Base-by-base conservation (phyloP, 768 basidiomycete genomes). In the Leccinellum rugosiceps region DNA sequence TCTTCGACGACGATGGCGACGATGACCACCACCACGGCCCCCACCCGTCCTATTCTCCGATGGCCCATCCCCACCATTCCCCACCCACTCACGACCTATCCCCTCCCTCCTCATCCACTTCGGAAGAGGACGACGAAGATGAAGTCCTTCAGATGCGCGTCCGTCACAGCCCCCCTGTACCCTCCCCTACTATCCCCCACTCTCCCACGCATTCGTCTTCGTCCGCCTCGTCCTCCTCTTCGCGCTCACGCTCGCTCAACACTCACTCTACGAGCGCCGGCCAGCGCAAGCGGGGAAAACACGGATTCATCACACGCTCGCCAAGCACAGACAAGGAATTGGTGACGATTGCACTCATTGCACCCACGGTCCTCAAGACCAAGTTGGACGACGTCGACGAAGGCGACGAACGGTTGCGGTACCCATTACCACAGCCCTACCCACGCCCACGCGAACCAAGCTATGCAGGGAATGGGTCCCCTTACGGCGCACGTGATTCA, bases 341-440 rank as follows among this genome's bases (percentile, higher is more conserved):
- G 28, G 73, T 87, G 60, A 88, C 88, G 10, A 90, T 89, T 54
- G 85, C 86, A 13, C 79, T 84, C 35, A 87, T 90, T 47, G 84
- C 87, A 0, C 88, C 88, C 5, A 95, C 97, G 5, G 81, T 91
- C 47, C 79, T 98, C 62, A 99, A 98, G 77, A 91, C 91, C 17
- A 82, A 78, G 10, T 77, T 80, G 1, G 80, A 78, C 6, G 80
- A 83, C 52, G 80, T 81, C 46, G 73, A 75, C 26, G 74, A 69
- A 52, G 80, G 81, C 48, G 73, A 75, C 21, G 73, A 69, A 10
- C 41, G 41, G 3, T 6, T 58, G 6, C 41, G 62, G n/a, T 59
- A 55, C 28, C 34, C 64, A 2, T 43, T 60, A 25, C 31, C 61
- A 17, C 63, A 63, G 23, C 31, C 59, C 21, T 58, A 59, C 34